Evolutionary conservation across 2,329 filamentous ascomycete species (phyloP), one percentile per base, ranked within the genome.

Genomic region (Aspergillus sp.): DNA sequence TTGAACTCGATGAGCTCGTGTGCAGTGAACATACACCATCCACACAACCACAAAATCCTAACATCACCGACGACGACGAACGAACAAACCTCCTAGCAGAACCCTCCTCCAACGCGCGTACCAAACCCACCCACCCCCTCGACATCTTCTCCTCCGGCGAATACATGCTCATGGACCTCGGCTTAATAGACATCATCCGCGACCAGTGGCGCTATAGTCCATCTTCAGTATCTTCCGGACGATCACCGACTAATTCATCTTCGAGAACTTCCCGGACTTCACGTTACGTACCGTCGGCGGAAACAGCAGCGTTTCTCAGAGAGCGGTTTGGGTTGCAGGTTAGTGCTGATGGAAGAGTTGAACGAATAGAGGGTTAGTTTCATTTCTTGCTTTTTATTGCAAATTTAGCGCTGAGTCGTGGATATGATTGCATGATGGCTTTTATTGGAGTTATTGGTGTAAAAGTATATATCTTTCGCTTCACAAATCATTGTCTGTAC

Each of bases 1-100:
- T 70, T 37, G 72, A 74, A 51, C 59, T 71, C 51, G 67, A 73
- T 42, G 57, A 62, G 46, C 38, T 69, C 45, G 58, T 64, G 43
- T 42, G 60, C 7, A 49, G 55, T 20, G 53, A 53, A 15, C n/a
- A 42, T 13, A 42, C 53, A n/a, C 30, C 32, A 41, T 12, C 41
- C 12, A 22, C 46, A n/a, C 51, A 41, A 6, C 43, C 45, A 22
- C 56, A 60, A 44, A 55, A 60, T 30, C 50, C 49, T 57, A 38
- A 15, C 17, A 37, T n/a, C 3, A 19, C n/a, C 33, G 13, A 7
- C 17, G 7, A 20, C 37, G 19, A 39, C 17, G 63, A 65, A 54
- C 58, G 60, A 38, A 63, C 60, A 4, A 59, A 58, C 17, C 58
- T 69, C 17, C 52, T 69, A 23, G 65, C 65, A 1, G 68, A 70